Evolutionary conservation across 768 basidiomycete species (phyloP).

Genomic region (Lactarius quietus): DNA sequence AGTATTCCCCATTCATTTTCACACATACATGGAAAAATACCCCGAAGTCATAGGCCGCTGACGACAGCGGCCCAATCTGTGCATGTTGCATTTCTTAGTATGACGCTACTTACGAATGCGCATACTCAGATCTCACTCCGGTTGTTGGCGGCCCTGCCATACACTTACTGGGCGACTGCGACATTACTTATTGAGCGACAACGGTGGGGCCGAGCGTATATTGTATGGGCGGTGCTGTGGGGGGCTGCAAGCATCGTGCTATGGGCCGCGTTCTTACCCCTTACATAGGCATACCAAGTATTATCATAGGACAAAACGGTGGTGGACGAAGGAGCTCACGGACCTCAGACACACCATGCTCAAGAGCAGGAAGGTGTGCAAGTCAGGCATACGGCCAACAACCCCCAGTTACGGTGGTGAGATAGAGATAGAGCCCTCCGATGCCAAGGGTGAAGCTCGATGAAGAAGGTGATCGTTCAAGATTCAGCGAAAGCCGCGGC

Average conservation of each 20-base stretch:
- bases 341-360: no score
- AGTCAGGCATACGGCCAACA: no score
- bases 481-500: no score
- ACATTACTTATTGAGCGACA: conserved; percentile 52
- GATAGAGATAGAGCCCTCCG: no score
- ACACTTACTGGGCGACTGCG: conserved; percentile 84
- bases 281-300: conserved; percentile 65
- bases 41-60: not conserved
- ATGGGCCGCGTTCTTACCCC: conserved; percentile 86
- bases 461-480: no score
- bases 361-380: no score
- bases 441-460: not conserved
- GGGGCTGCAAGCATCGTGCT: conserved; percentile 62
- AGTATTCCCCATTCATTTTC: conserved; percentile 26
- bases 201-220: conserved; percentile 55
- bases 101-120: conserved; percentile 37
- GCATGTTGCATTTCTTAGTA: conserved; percentile 6
- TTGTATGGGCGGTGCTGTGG: conserved; percentile 80
- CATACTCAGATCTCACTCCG: conserved; percentile 36
- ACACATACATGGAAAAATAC: not conserved
- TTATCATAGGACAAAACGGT: no score
- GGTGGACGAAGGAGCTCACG: no score
- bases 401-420: no score
- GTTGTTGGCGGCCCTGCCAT: conserved; percentile 70
- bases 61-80: conserved; percentile 10